Percentiles rank a stretch among this genome's conserved stretches.
These are phyloP conservation scores for Geosmithia putterillii DNA, from an alignment of 2,329 filamentous ascomycete genomes.

Conservation along the genomic window DNA sequence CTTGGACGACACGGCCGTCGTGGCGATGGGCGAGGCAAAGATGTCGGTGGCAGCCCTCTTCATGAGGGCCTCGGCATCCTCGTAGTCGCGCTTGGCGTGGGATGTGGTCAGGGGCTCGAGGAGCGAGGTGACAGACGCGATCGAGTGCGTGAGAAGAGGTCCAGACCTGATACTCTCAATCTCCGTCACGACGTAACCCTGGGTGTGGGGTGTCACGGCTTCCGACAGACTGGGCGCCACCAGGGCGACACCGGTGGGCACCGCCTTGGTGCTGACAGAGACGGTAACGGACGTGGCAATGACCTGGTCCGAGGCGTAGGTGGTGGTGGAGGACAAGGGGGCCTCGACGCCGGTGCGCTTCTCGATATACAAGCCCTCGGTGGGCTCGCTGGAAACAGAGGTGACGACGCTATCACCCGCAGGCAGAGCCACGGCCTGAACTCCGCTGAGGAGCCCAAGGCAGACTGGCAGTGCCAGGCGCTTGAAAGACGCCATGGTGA, in stretches of 20 bases:
- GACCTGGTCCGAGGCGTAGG: conserved; percentile 9
- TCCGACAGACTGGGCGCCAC: conserved; percentile 14
- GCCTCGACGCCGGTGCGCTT: not conserved
- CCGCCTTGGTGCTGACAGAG: conserved; percentile 11
- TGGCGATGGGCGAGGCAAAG: conserved; percentile 42
- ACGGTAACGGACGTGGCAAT: conserved; percentile 13
- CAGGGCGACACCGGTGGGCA: conserved; percentile 12
- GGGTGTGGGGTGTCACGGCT: conserved; percentile 15
- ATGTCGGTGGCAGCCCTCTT: conserved; percentile 24
- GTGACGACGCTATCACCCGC: not conserved
- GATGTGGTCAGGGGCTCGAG: conserved; percentile 9
- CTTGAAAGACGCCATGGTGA: not conserved
- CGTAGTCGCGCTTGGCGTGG: not conserved
- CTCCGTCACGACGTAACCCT: conserved; percentile 10
- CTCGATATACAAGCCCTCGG: not conserved
- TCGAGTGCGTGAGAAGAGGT: conserved; percentile 16
- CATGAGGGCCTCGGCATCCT: not conserved
- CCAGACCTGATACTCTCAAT: conserved; percentile 9
- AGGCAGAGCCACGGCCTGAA: not conserved
- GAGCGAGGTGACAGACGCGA: conserved; percentile 22
- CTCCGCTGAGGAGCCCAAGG: not conserved
- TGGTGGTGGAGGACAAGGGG: not conserved
- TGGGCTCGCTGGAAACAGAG: not conserved
- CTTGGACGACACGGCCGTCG: conserved; percentile 32
- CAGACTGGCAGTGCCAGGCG: not conserved